A percentile compares a stretch with the other conserved stretches of the same genome.
These are phyloP conservation scores for Tillandsia fasciculata DNA, from an alignment of 176 grass and related monocot genomes.

Conservation along the genomic window DNA sequence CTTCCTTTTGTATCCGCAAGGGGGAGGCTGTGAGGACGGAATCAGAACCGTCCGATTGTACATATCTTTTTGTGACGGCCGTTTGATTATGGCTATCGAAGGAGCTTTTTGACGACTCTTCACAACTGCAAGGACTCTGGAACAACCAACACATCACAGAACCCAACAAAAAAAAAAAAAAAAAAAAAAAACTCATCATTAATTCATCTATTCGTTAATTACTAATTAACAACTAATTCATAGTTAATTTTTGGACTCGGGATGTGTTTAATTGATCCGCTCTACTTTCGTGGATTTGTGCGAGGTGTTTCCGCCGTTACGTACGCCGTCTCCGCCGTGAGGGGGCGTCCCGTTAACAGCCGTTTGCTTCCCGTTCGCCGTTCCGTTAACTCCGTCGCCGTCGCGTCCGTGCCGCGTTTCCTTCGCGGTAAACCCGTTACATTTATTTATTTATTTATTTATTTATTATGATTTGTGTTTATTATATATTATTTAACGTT, in stretches of 20 bases:
- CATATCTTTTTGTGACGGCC: slow-evolving; percentile 17
- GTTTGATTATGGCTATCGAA: slow-evolving; percentile 19
- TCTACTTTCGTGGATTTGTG: not conserved
- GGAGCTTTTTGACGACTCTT: slow-evolving; percentile 17
- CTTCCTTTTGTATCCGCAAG: slow-evolving; percentile 16
- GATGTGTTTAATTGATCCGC: not conserved
- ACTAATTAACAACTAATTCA: not conserved
- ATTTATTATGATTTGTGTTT: not conserved
- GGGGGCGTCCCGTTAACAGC: not conserved
- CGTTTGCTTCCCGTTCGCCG: not conserved
- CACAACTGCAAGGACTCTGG: slow-evolving; percentile 6
- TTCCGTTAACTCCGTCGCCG: not conserved
- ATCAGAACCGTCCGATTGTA: slow-evolving; percentile 23
- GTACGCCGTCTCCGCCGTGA: not conserved
- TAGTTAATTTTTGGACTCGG: not conserved
- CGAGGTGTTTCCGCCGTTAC: not conserved
- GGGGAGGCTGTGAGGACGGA: slow-evolving; percentile 1
- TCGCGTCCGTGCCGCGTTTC: not conserved
- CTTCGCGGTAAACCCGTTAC: not conserved
- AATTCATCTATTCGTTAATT: not conserved
- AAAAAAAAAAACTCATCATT: not conserved
- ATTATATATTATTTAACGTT: not conserved
- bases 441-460: not conserved
- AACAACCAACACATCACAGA: not conserved
- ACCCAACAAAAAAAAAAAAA: not conserved